phyloP scores from a whole-genome alignment of 164 flowering plant genomes.

The Berberis vulgaris region DNA sequence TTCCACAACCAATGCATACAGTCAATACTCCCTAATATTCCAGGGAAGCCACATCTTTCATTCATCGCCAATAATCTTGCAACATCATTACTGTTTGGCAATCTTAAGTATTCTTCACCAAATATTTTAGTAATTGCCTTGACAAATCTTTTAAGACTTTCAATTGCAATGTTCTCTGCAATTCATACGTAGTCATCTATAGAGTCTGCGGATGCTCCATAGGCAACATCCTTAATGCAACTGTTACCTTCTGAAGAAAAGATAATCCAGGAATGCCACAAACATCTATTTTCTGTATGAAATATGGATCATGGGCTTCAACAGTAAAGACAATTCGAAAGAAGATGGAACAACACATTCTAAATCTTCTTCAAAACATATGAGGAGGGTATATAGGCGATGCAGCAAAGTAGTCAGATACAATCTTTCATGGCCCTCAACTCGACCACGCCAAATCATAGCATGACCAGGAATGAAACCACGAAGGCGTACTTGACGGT shows the following conservation, averaged over 20 bases:
- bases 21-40: constrained; percentile 1
- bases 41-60: not conserved
- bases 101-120: not conserved
- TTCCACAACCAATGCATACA: constrained; percentile 7
- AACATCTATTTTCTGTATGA: not conserved
- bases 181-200: not conserved
- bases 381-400: not conserved
- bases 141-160: not conserved
- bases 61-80: not conserved
- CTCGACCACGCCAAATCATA: not conserved
- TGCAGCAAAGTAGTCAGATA: too few relatives aligned
- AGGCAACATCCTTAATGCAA: not conserved
- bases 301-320: not conserved
- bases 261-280: not conserved
- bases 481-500: not conserved
- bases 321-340: not conserved
- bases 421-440: too few relatives aligned
- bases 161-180: not conserved
- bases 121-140: not conserved
- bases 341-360: not conserved
- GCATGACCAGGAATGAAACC: not conserved
- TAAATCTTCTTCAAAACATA: not conserved
- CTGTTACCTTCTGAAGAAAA: not conserved
- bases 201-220: not conserved
- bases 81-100: not conserved